Evolutionary conservation across 768 basidiomycete genomes (phyloP), one percentile per base, ranked within the genome.

Genomic region (Pluteus cervinus): DNA sequence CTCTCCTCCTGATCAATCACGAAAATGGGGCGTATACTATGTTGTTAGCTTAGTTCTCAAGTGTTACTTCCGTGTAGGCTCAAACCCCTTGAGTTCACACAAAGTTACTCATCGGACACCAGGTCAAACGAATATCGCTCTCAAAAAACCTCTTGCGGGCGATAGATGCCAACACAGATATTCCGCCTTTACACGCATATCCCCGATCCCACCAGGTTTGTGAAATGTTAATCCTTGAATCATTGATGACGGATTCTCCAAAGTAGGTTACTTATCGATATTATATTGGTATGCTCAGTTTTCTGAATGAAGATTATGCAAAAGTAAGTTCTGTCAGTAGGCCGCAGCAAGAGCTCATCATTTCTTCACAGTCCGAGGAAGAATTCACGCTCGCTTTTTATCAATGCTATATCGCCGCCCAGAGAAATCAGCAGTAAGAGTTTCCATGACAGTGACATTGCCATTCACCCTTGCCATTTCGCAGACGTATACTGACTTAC

Each of bases 1-100:
- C 24, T 84, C 84, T n/a, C 75, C 81, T 12, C 61, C 78, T 33
- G 68, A 76, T 20, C 73, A 86, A 58, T 83, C 85, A 25, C 66
- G 90, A 50, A 87, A 87, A 65, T 86, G 91, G 90, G 81, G 91
- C 1, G 75, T 92, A 2, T 98, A 98, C 62, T 88, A 91, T 50
- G 77, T 96, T 10, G 92, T 93, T 1, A 86, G 84, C 11, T 66
- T 94, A 34, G 81, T 92, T 39, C 64, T 99, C 58, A 98, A 98
- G 58, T 86, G 80, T 33, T 98, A 98, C 63, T 97, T 98, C 71
- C 80, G 82, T 49, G 93, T 79, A 60, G 57, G 83, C 15, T 14
- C 21, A 23, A 17, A n/a, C n/a, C n/a, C 24, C 24, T 37, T 38
- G 39, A 26, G 6, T 31, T 14, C 33, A 21, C n/a, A 22, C 12